phyloP scores from a whole-genome alignment of 495 filamentous ascomycete genomes.

The Podospora didyma region DNA sequence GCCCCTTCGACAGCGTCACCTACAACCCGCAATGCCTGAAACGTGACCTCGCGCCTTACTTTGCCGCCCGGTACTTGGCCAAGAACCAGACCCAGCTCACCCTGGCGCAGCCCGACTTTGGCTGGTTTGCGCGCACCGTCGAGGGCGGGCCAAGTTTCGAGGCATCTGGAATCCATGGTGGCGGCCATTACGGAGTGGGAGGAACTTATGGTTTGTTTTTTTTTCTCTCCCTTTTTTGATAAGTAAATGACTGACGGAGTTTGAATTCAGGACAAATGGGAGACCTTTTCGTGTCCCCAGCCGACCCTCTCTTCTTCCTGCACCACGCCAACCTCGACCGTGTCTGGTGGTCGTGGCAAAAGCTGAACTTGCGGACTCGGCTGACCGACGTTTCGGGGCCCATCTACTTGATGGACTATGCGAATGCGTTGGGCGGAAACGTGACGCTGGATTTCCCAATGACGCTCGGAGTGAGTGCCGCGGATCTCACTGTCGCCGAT shows the following conservation, averaged over 20 bases:
- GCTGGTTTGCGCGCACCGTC: slow-evolving; percentile 14
- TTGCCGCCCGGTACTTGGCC: slow-evolving; percentile 17
- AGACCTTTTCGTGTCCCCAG: slow-evolving; percentile 29
- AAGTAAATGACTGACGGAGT: slow-evolving; percentile 11
- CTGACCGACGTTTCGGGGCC: slow-evolving; percentile 36
- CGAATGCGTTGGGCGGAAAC: slow-evolving; percentile 21
- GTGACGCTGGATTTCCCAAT: slow-evolving; percentile 30
- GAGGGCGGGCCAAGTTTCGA: slow-evolving; percentile 14
- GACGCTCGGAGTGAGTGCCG: slow-evolving; percentile 26
- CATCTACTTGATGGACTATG: slow-evolving; percentile 17
- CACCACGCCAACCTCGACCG: slow-evolving; percentile 63
- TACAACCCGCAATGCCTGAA: slow-evolving; percentile 13
- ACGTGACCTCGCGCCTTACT: slow-evolving; percentile 22
- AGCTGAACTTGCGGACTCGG: slow-evolving; percentile 26
- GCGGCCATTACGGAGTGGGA: slow-evolving; percentile 8
- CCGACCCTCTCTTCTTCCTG: slow-evolving; percentile 57
- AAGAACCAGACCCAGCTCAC: slow-evolving; percentile 20
- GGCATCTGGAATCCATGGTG: slow-evolving; percentile 2
- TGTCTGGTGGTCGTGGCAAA: slow-evolving; percentile 62
- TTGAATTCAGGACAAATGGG: slow-evolving; percentile 30
- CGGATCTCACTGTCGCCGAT: slow-evolving; percentile 27
- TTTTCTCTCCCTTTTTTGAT: neutral
- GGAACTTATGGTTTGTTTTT: neutral
- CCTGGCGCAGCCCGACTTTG: slow-evolving; percentile 15
- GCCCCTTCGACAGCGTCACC: neutral